phyloP scores from a whole-genome alignment of 331 rosid species.

The Phaseolus coccineus region DNA sequence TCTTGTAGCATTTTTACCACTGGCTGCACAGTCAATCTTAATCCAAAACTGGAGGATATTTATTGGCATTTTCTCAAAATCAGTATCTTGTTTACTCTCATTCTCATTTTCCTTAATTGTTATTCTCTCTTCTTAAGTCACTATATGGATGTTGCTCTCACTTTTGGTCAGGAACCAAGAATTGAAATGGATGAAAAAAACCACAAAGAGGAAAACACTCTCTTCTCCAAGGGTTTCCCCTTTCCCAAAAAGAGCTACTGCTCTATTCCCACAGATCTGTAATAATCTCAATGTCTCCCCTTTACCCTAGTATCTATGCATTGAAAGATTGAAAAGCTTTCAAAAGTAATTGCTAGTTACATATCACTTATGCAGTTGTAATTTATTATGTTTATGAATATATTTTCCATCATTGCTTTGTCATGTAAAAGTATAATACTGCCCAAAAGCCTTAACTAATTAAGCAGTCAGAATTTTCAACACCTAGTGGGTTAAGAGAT shows the following conservation, averaged over 20 bases:
- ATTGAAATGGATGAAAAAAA: too few species aligned
- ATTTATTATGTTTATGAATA: conserved; percentile 18
- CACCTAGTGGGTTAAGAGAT: neutral
- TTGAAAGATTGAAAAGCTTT: neutral
- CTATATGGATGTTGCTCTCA: conserved; percentile 1
- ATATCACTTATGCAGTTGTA: neutral
- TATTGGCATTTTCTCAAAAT: neutral
- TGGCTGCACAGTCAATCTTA: conserved; percentile 5
- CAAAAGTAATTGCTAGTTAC: neutral
- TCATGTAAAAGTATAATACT: conserved; percentile 17
- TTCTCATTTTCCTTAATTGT: conserved; percentile 5
- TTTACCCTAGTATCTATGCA: neutral
- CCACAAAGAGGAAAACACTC: too few species aligned
- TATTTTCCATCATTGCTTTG: neutral
- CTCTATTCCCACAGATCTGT: too few species aligned
- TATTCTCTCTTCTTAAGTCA: neutral
- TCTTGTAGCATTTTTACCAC: neutral
- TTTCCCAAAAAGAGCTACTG: too few species aligned
- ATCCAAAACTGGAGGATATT: neutral
- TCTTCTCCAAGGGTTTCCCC: too few species aligned
- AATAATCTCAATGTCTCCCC: too few species aligned
- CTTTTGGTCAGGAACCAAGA: too few species aligned
- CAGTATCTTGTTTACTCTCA: neutral
- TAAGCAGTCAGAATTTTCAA: neutral
- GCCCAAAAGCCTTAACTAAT: neutral